Conservation (phyloP, 2,329 filamentous ascomycete species). For the Dactylellina cionopaga region DNA sequence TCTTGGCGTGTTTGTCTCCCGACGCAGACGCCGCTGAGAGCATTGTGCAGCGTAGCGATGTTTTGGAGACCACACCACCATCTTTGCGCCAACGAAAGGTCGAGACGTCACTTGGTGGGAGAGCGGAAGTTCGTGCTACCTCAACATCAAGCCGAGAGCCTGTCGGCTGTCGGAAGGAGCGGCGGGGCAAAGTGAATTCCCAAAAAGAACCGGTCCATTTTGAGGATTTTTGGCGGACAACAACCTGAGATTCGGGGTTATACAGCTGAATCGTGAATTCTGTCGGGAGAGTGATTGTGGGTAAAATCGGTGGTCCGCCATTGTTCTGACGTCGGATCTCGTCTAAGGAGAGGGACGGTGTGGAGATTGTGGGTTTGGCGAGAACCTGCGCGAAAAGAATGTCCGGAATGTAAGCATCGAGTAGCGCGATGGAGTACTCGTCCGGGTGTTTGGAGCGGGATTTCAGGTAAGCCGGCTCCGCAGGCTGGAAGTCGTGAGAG, state of each 20-base stretch:
- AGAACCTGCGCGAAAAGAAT: conserved; percentile 88
- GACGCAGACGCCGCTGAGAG: conserved; percentile 52
- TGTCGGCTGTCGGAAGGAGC: conserved; percentile 83
- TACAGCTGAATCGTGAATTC: conserved; percentile 88
- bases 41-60: conserved; percentile 55
- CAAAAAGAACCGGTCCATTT: conserved; percentile 84
- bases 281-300: conserved; percentile 73
- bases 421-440: conserved; percentile 85
- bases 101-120: conserved; percentile 52
- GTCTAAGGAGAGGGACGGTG: conserved; percentile 81
- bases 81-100: conserved; percentile 57
- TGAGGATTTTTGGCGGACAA: conserved; percentile 75
- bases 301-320: conserved; percentile 73
- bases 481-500: conserved; percentile 81
- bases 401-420: conserved; percentile 81
- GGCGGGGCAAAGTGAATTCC: conserved; percentile 92
- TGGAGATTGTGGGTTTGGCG: conserved; percentile 84
- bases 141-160: conserved; percentile 74
- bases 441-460: conserved; percentile 82
- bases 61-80: conserved; percentile 55
- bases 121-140: conserved; percentile 49
- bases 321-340: conserved; percentile 77
- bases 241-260: conserved; percentile 86
- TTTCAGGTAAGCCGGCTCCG: conserved; percentile 77
- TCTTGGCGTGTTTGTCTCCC: conserved; percentile 27